A percentile compares a stretch with the other conserved stretches of the same genome.
phyloP scores from a whole-genome alignment of 2,329 filamentous ascomycete genomes.

The Rhexocercosporidium sp. region DNA sequence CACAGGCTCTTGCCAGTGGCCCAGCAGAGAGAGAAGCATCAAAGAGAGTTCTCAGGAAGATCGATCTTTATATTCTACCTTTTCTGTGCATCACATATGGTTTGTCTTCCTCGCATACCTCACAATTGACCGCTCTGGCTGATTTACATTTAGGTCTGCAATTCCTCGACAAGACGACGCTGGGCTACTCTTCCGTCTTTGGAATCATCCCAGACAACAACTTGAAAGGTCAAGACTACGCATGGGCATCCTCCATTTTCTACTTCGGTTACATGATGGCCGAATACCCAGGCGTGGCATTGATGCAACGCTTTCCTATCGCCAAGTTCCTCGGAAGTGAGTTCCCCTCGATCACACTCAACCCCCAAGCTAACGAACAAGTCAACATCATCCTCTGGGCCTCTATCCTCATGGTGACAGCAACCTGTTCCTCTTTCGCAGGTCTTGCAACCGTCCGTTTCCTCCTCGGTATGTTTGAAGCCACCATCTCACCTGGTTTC shows the following conservation, averaged over 20 bases:
- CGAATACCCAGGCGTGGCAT: slow-evolving; percentile 42
- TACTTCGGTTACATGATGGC: slow-evolving; percentile 44
- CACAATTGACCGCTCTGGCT: neutral
- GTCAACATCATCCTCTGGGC: slow-evolving; percentile 43
- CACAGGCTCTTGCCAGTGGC: slow-evolving; percentile 42
- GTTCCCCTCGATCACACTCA: neutral
- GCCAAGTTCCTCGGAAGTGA: slow-evolving; percentile 59
- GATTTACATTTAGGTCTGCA: slow-evolving; percentile 52
- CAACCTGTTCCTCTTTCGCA: slow-evolving; percentile 54
- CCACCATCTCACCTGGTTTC: slow-evolving; percentile 56
- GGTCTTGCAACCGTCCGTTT: slow-evolving; percentile 54
- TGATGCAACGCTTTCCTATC: slow-evolving; percentile 45
- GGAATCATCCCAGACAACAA: slow-evolving; percentile 52
- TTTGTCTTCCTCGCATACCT: neutral
- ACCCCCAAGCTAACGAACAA: slow-evolving; percentile 35
- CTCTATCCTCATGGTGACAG: slow-evolving; percentile 52
- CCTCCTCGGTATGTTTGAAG: slow-evolving; percentile 55
- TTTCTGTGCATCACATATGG: slow-evolving; percentile 40
- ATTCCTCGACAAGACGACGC: slow-evolving; percentile 48
- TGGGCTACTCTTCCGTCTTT: slow-evolving; percentile 61
- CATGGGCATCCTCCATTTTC: slow-evolving; percentile 47
- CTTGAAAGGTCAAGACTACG: slow-evolving; percentile 47
- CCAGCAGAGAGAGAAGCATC: slow-evolving; percentile 35
- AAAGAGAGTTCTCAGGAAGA: slow-evolving; percentile 32
- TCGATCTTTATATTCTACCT: slow-evolving; percentile 34